Evolutionary conservation across 371 early-diverging fungal genomes (phyloP).

Genomic region (Lichtheimia ornata): DNA sequence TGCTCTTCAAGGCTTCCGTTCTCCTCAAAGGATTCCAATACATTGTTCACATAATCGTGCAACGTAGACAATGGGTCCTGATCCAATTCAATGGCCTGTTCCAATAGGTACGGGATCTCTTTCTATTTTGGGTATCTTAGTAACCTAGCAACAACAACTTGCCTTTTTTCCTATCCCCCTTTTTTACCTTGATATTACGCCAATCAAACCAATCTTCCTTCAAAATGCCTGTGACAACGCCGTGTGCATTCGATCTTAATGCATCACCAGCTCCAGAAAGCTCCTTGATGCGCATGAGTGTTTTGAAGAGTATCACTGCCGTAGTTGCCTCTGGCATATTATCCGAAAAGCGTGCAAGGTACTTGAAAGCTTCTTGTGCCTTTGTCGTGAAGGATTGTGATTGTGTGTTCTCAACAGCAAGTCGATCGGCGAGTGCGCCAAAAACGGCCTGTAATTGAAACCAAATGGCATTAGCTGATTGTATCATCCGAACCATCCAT

Average conservation of each 20-base stretch:
- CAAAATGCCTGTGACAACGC: constrained; percentile 26
- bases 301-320: constrained; percentile 31
- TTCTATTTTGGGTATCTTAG: constrained; percentile 20
- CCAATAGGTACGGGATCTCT: constrained; percentile 38
- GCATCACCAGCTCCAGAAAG: constrained; percentile 13
- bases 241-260: constrained; percentile 19
- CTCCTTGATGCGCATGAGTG: constrained; percentile 26
- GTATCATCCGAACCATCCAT: neutral
- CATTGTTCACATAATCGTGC: constrained; percentile 40
- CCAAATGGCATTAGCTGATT: neutral
- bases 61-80: constrained; percentile 42
- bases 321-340: constrained; percentile 37
- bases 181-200: constrained; percentile 34
- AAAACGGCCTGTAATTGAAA: constrained; percentile 18
- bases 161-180: neutral
- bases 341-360: constrained; percentile 30
- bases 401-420: constrained; percentile 14
- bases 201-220: constrained; percentile 43
- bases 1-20: constrained; percentile 38
- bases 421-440: constrained; percentile 17
- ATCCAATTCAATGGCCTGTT: constrained; percentile 50
- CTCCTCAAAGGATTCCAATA: constrained; percentile 46
- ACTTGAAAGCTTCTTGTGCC: constrained; percentile 34
- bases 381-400: constrained; percentile 12
- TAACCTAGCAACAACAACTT: neutral